These are phyloP conservation scores for Ophiocordyceps australis DNA, from an alignment of 2,329 filamentous ascomycete genomes.

Conservation along the genomic window DNA sequence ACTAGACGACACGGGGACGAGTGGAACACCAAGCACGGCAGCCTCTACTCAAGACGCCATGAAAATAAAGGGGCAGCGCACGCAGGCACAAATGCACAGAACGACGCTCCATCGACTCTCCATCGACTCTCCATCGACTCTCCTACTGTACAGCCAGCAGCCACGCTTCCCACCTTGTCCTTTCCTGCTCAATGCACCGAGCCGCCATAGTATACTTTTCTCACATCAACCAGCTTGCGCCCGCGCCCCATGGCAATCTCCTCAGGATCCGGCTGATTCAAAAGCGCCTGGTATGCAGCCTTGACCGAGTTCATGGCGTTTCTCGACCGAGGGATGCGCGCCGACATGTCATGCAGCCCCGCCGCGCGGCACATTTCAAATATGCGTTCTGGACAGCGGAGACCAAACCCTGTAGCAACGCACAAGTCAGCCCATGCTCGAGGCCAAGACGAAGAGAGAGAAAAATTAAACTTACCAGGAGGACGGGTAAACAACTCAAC, in stretches of 20 bases:
- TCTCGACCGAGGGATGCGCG: constrained; percentile 63
- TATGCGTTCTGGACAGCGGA: constrained; percentile 78
- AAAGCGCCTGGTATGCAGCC: constrained; percentile 68
- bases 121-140: no score
- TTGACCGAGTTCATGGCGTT: constrained; percentile 99
- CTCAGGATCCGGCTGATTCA: constrained; percentile 72
- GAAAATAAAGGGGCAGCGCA: no score
- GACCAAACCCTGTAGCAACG: constrained; percentile 59
- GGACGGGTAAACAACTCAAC: constrained; percentile 68
- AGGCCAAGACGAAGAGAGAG: neutral
- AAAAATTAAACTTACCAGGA: constrained; percentile 49
- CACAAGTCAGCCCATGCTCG: neutral
- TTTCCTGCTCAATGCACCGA: constrained; percentile 32
- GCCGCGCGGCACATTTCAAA: constrained; percentile 84
- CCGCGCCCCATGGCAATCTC: constrained; percentile 77
- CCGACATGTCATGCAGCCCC: constrained; percentile 76
- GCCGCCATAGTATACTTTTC: constrained; percentile 93
- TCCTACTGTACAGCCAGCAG: constrained; percentile 1
- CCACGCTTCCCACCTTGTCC: no score
- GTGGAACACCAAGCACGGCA: no score
- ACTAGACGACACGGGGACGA: constrained; percentile 4
- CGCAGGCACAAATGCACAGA: no score
- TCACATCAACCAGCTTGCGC: constrained; percentile 88
- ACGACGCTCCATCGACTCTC: no score
- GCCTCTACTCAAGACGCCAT: no score